A percentile compares a stretch with the other conserved stretches of the same genome.
These are phyloP conservation scores for Chlamydomonas sphaeroides DNA, from an alignment of 139 green algal species.

Conservation along the genomic window DNA sequence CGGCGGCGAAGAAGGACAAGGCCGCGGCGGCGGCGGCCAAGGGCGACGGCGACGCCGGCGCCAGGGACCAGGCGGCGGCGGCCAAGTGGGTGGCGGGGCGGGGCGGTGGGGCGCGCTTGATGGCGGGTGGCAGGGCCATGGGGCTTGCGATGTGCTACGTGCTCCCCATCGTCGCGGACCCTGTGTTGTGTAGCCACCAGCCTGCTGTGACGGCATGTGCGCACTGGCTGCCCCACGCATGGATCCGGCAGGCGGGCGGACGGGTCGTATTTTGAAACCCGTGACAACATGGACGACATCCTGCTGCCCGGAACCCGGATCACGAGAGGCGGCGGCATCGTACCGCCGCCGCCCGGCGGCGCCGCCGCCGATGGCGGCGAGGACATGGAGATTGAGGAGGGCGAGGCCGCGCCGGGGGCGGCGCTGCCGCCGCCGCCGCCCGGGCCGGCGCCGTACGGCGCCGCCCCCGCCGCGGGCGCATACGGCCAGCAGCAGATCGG, in stretches of 20 bases:
- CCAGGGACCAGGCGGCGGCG: neutral
- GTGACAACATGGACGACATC: constrained; percentile 44
- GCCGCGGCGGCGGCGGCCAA: neutral
- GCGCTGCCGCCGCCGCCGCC: constrained; percentile 18
- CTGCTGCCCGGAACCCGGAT: constrained; percentile 23
- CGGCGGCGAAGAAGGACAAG: constrained; percentile 5
- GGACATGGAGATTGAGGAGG: constrained; percentile 71
- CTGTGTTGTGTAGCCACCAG: too few species aligned
- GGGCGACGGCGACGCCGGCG: neutral
- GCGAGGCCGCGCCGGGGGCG: constrained; percentile 38
- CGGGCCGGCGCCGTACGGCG: neutral
- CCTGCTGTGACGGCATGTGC: too few species aligned
- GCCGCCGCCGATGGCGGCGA: constrained; percentile 9
- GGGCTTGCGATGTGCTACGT: too few species aligned
- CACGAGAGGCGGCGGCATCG: too few species aligned
- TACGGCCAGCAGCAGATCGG: constrained; percentile 33
- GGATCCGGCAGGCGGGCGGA: constrained; percentile 44
- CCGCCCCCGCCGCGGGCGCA: neutral
- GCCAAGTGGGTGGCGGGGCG: neutral
- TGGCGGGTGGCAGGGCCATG: too few species aligned
- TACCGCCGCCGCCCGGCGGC: too few species aligned
- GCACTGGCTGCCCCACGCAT: too few species aligned
- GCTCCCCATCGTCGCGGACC: too few species aligned
- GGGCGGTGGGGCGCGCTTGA: neutral
- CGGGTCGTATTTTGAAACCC: constrained; percentile 50